These are phyloP conservation scores for Rhinocladiella similis DNA, from an alignment of 2,329 filamentous ascomycete species.

Conservation along the genomic window DNA sequence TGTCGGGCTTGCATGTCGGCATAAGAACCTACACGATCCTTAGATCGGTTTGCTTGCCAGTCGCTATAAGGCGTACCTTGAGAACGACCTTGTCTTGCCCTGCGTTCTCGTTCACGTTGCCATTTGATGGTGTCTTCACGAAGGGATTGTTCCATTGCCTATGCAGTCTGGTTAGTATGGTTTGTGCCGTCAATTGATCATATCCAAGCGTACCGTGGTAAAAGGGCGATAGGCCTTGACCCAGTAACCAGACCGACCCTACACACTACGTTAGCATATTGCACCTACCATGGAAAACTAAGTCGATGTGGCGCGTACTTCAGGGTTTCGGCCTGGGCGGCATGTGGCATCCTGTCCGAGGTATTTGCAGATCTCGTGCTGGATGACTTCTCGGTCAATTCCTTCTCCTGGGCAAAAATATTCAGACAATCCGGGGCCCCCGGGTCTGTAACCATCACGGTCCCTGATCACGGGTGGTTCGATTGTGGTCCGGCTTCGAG, in stretches of 20 bases:
- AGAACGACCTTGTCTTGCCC: slow-evolving; percentile 18
- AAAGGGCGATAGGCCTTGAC: slow-evolving; percentile 78
- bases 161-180: slow-evolving; percentile 11
- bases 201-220: slow-evolving; percentile 63
- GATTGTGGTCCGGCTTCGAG: slow-evolving; percentile 36
- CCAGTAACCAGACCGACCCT: slow-evolving; percentile 70
- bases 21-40: slow-evolving; percentile 27
- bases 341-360: slow-evolving; percentile 77
- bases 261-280: slow-evolving; percentile 38
- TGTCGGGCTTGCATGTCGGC: slow-evolving; percentile 24
- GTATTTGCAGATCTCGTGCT: slow-evolving; percentile 80
- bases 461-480: slow-evolving; percentile 17
- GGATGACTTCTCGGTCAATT: slow-evolving; percentile 81
- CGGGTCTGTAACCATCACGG: slow-evolving; percentile 13
- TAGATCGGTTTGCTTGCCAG: slow-evolving; percentile 18
- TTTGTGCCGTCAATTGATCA: too few relatives aligned
- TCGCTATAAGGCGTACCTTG: slow-evolving; percentile 23
- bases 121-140: slow-evolving; percentile 52
- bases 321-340: slow-evolving; percentile 69
- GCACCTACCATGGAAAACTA: slow-evolving; percentile 12
- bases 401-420: slow-evolving; percentile 79
- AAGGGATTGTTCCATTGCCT: slow-evolving; percentile 55
- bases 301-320: slow-evolving; percentile 54
- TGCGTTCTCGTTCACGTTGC: slow-evolving; percentile 36
- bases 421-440: slow-evolving; percentile 57